Conservation (phyloP, 768 basidiomycete genomes). For the Coprinopsis marcescibilis region DNA sequence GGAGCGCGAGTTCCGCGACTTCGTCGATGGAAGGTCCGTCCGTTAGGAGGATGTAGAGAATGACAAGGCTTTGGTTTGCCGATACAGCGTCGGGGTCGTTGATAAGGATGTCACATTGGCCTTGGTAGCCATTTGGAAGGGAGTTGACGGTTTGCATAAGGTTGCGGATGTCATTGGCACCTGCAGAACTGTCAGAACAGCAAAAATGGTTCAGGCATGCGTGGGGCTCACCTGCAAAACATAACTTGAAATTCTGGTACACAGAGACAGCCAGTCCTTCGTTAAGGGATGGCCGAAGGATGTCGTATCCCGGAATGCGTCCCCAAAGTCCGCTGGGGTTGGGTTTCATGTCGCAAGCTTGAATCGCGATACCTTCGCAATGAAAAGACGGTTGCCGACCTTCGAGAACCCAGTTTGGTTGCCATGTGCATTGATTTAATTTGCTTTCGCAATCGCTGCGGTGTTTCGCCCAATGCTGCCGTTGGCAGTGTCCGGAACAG, state of each 20-base stretch:
- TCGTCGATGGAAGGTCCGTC: constrained; percentile 35
- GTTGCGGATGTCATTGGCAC: constrained; percentile 30
- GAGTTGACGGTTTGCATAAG: constrained; percentile 31
- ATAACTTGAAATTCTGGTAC: constrained; percentile 26
- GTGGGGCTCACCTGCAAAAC: constrained; percentile 24
- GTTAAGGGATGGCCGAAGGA: constrained; percentile 24
- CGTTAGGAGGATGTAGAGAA: constrained; percentile 31
- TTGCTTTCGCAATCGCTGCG: constrained; percentile 29
- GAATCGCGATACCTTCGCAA: constrained; percentile 8
- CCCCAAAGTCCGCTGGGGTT: constrained; percentile 18
- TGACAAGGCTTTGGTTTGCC: constrained; percentile 35
- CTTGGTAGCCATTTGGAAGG: constrained; percentile 29
- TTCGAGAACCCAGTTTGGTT: constrained; percentile 29
- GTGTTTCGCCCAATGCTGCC: constrained; percentile 30
- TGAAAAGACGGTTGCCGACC: constrained; percentile 21
- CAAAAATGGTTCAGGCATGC: neutral
- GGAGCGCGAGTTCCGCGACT: constrained; percentile 34
- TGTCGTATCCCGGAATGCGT: constrained; percentile 26
- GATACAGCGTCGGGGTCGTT: constrained; percentile 33
- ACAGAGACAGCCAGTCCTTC: constrained; percentile 19
- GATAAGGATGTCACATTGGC: constrained; percentile 33
- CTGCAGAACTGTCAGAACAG: constrained; percentile 14
- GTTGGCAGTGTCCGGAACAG: constrained; percentile 30
- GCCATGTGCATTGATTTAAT: constrained; percentile 23
- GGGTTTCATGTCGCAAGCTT: constrained; percentile 7